phyloP scores from a whole-genome alignment of 1,284 basidiomycete species.

The Fomitopsis palustris region DNA sequence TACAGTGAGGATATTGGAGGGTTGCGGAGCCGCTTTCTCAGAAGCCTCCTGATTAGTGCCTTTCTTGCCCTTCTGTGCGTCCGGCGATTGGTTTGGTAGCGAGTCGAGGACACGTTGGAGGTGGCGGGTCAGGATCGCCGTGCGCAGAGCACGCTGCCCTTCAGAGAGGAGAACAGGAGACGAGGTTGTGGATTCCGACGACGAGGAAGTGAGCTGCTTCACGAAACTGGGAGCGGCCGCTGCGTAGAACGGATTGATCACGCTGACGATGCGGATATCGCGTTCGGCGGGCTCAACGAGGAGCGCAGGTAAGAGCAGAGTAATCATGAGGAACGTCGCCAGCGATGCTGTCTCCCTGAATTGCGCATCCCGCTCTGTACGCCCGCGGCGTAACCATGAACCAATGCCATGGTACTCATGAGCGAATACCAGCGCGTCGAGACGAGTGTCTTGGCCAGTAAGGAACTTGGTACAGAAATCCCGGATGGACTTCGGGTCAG shows the following conservation, averaged over 20 bases:
- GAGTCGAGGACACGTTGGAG: slow-evolving; percentile 78
- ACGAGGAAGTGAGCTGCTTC: slow-evolving; percentile 23
- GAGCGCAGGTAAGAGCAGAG: slow-evolving; percentile 72
- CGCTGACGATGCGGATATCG: slow-evolving; percentile 77
- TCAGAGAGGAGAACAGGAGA: slow-evolving; percentile 51
- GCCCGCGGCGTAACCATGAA: slow-evolving; percentile 31
- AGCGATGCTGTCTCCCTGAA: slow-evolving; percentile 46
- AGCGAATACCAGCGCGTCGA: slow-evolving; percentile 69
- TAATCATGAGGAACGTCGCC: slow-evolving; percentile 76
- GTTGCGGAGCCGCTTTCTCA: slow-evolving; percentile 32
- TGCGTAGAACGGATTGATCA: slow-evolving; percentile 84
- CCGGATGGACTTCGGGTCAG: slow-evolving; percentile 58
- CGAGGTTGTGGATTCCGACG: slow-evolving; percentile 9
- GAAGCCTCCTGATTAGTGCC: slow-evolving; percentile 2
- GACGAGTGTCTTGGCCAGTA: slow-evolving; percentile 56
- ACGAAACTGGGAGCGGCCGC: slow-evolving; percentile 57
- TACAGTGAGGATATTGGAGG: slow-evolving; percentile 69
- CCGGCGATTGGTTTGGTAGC: slow-evolving; percentile 56
- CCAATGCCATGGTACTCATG: slow-evolving; percentile 73
- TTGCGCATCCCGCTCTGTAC: slow-evolving; percentile 21
- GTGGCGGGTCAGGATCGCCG: slow-evolving; percentile 62
- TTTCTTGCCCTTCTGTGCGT: slow-evolving; percentile 41
- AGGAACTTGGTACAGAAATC: slow-evolving; percentile 65
- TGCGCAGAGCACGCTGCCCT: slow-evolving; percentile 63
- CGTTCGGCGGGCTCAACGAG: slow-evolving; percentile 78